Conservation (phyloP, 805 yeast species). For the Huiozyma sinensis region DNA sequence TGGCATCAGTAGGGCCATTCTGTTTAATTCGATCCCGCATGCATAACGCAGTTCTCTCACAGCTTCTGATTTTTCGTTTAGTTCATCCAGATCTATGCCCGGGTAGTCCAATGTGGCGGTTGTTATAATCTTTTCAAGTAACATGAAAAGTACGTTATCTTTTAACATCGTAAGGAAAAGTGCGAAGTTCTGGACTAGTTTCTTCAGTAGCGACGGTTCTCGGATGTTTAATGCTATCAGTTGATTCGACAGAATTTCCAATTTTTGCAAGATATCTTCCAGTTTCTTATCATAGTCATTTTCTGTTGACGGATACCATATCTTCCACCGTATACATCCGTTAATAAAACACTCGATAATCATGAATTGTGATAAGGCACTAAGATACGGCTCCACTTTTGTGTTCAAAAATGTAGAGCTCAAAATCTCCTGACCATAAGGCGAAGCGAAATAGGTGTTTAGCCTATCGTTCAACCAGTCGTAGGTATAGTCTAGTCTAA, state of each 20-base stretch:
- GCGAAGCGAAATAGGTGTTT: conserved; percentile 60
- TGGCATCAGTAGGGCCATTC: conserved; percentile 92
- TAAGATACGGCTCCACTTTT: conserved; percentile 56
- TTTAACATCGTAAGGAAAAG: conserved; percentile 87
- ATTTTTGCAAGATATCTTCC: conserved; percentile 41
- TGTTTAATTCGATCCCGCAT: conserved; percentile 88
- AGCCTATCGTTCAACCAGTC: conserved; percentile 71
- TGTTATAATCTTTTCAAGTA: conserved; percentile 73
- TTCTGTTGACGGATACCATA: conserved; percentile 51
- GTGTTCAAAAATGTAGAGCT: conserved; percentile 42
- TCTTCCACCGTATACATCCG: conserved; percentile 91
- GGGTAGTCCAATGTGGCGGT: conserved; percentile 81
- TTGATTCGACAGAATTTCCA: conserved; percentile 63
- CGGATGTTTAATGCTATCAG: conserved; percentile 63
- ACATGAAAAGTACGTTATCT: conserved; percentile 71
- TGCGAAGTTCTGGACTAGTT: conserved; percentile 83
- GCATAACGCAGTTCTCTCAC: conserved; percentile 81
- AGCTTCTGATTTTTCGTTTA: conserved; percentile 65
- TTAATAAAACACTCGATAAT: conserved; percentile 83
- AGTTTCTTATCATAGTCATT: conserved; percentile 38
- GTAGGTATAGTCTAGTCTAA: conserved; percentile 70
- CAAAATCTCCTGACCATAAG: conserved; percentile 55
- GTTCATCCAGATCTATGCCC: conserved; percentile 34
- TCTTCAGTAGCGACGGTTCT: conserved; percentile 73
- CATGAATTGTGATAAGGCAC: conserved; percentile 72